A percentile compares a stretch with the other conserved stretches of the same genome.
Evolutionary conservation across 2,329 filamentous ascomycete species (phyloP).

Genomic region (Colletotrichum costaricense): DNA sequence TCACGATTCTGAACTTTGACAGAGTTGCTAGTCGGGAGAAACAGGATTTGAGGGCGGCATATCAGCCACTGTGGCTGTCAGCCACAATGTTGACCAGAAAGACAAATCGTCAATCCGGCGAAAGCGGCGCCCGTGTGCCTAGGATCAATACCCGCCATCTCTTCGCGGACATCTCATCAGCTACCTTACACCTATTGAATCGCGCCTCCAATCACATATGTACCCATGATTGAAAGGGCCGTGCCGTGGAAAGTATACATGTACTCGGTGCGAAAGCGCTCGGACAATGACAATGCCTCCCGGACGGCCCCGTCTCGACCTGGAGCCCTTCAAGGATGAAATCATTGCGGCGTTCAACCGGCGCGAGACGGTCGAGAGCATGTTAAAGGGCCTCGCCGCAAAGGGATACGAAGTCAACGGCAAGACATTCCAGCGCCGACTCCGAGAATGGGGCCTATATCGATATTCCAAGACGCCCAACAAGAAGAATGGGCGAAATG

Average conservation of each 20-base stretch:
- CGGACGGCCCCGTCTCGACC: conserved; percentile 22
- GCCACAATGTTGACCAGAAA: neutral
- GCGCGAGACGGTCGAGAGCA: conserved; percentile 29
- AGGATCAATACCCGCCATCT: neutral
- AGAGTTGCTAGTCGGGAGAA: too few relatives aligned
- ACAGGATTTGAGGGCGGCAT: neutral
- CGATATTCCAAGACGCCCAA: conserved; percentile 15
- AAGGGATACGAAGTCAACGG: conserved; percentile 18
- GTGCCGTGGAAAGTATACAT: neutral
- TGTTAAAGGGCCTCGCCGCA: conserved; percentile 19
- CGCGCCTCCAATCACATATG: neutral
- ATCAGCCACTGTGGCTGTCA: neutral
- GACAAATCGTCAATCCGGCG: neutral
- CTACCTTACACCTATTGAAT: neutral
- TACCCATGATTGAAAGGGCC: neutral
- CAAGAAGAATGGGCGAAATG: neutral
- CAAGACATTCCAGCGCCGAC: conserved; percentile 18
- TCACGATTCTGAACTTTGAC: too few relatives aligned
- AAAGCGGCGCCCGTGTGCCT: neutral
- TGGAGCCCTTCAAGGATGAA: conserved; percentile 25
- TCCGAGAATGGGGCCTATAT: conserved; percentile 23
- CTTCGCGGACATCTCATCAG: neutral
- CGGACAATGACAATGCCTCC: conserved; percentile 15
- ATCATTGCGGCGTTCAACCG: conserved; percentile 22
- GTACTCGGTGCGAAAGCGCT: neutral